These are phyloP conservation scores for Didymella exigua DNA, from an alignment of 2,329 filamentous ascomycete genomes.

Conservation along the genomic window DNA sequence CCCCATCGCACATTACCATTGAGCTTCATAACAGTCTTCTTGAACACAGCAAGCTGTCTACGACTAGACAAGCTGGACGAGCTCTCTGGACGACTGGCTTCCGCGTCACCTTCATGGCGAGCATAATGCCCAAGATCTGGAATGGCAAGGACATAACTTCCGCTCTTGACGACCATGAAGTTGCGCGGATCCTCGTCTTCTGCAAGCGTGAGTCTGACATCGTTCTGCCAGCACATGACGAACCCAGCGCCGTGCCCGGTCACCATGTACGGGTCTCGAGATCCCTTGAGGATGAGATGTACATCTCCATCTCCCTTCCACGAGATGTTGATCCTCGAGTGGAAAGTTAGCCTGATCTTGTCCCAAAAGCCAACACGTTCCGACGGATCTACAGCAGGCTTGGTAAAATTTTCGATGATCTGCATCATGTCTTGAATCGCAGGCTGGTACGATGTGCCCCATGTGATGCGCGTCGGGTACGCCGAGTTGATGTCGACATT, in stretches of 20 bases:
- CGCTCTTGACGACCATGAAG: slow-evolving; percentile 95
- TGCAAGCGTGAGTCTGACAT: slow-evolving; percentile 86
- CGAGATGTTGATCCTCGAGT: slow-evolving; percentile 84
- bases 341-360: slow-evolving; percentile 92
- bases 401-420: slow-evolving; percentile 96
- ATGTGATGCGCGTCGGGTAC: slow-evolving; percentile 89
- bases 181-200: slow-evolving; percentile 84
- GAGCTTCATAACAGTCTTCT: slow-evolving; percentile 98
- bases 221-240: slow-evolving; percentile 97
- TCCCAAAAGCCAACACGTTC: slow-evolving; percentile 98
- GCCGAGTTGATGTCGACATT: slow-evolving; percentile 90
- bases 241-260: slow-evolving; percentile 94
- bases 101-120: slow-evolving; percentile 63
- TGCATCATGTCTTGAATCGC: slow-evolving; percentile 99
- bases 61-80: slow-evolving; percentile 66
- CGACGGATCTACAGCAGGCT: slow-evolving; percentile 90
- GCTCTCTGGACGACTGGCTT: slow-evolving; percentile 56
- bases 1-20: slow-evolving; percentile 95
- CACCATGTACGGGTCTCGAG: slow-evolving; percentile 90
- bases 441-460: slow-evolving; percentile 97
- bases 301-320: slow-evolving; percentile 98
- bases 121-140: slow-evolving; percentile 92
- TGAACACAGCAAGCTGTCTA: slow-evolving; percentile 82
- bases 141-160: slow-evolving; percentile 91
- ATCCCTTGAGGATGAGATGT: slow-evolving; percentile 86